Evolutionary conservation across 805 yeast species (phyloP), one percentile per base, ranked within the genome.

Genomic region (Cyberlindnera americana): DNA sequence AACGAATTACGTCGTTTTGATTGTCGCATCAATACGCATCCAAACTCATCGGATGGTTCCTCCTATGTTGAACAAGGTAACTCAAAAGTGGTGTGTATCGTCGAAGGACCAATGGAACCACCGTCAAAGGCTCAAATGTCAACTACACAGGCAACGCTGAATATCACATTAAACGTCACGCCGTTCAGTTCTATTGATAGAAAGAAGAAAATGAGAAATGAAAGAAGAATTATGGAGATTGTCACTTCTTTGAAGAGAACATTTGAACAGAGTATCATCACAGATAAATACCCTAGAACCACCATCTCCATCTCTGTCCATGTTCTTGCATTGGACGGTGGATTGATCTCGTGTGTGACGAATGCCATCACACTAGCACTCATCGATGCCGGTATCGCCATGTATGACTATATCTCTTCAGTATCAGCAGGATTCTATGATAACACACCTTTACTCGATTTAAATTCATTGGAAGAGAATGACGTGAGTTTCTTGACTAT

Each of bases 341-440:
- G 95, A 0, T 57, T 91, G 19, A 61, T 91, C 47, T 77, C 95
- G 0, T 72, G 84, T 1, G 77, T 93, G 49, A 72, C 87, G 30
- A 93, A 93, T 58, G 86, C 97, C 9, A 76, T 86, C 30, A 87
- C 96, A 1, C 66, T 93, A 52, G 97, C 96, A 0, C 69, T 93
- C 31, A 78, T 93, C 24, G 98, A 93, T 63, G 97, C 98, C 2
- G 98, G 98, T 35, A 81, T 93, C 33, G 83, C 96, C 5, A 81
- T 93, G 83, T 84, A 83, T 56, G 98, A 93, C 59, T 90, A 87
- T 57, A 83, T 91, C 13, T 76, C 88, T 40, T 79, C 95, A 1
- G 75, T 87, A 13, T 73, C 83, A 21, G 84, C 89, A 5, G 97
- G 97, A 0, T 62, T 86, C 16, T 81, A 78, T 53, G 95, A 87